These are phyloP conservation scores for Hypoxylon perforatum DNA, from an alignment of 495 filamentous ascomycete species.

Conservation along the genomic window DNA sequence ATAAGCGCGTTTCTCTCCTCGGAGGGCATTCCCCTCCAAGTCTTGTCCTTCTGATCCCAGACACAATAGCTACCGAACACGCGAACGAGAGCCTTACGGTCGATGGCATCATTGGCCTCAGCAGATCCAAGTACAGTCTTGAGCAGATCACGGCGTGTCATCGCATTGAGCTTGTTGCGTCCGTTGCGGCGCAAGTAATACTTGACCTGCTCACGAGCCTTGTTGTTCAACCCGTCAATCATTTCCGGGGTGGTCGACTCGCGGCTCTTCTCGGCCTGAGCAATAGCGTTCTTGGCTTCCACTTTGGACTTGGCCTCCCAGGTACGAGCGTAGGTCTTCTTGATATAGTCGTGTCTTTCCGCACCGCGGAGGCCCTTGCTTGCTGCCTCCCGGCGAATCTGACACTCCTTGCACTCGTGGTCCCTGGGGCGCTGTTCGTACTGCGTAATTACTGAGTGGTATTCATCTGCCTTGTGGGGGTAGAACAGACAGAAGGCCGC, in stretches of 20 bases:
- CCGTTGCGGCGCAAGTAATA: slow-evolving; percentile 5
- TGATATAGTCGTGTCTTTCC: background rate
- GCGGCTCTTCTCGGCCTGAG: slow-evolving; percentile 7
- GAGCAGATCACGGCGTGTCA: background rate
- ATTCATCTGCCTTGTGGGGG: slow-evolving; percentile 13
- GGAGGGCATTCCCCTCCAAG: background rate
- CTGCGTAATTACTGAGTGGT: background rate
- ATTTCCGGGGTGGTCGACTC: background rate
- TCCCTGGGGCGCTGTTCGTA: background rate
- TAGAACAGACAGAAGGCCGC: slow-evolving; percentile 26
- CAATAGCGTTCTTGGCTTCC: slow-evolving; percentile 1
- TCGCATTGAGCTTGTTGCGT: background rate
- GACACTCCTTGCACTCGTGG: slow-evolving; percentile 10
- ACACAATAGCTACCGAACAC: slow-evolving; percentile 8
- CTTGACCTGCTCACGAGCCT: slow-evolving; percentile 11
- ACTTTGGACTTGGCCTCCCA: background rate
- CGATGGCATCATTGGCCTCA: background rate
- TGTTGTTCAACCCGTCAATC: slow-evolving; percentile 12
- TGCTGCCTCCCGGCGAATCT: background rate
- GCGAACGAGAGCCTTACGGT: slow-evolving; percentile 3
- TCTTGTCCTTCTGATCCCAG: background rate
- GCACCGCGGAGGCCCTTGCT: slow-evolving; percentile 2
- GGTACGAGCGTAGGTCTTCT: background rate
- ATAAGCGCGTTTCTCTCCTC: background rate
- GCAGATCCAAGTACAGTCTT: slow-evolving; percentile 28